Base-by-base conservation (phyloP, 768 basidiomycete species). In the Boletus reticulatus region DNA sequence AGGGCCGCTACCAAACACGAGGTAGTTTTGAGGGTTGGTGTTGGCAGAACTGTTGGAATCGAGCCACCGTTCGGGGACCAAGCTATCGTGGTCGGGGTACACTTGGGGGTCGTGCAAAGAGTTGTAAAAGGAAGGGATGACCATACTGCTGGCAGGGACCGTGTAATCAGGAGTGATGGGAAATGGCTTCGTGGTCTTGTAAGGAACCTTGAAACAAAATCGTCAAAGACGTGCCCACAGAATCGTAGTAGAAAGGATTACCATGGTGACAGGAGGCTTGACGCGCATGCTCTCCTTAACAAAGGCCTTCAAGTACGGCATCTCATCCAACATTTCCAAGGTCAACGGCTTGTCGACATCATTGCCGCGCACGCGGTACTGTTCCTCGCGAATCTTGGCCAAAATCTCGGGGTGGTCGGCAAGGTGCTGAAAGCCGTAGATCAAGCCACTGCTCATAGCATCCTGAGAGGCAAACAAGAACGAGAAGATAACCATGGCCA, bases 401-500 rank as follows among this genome's bases (percentile, higher is more conserved):
- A 96, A 74, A 51, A 97, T 76, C 24, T 94, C 89, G 1, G 96
- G 96, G 69, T 92, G 80, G 72, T 98, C 97, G 43, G 91, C 92
- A 37, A 97, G 80, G 72, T 95, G 92, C 74, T 99, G 97, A 84
- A 98, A 97, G 38, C 85, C 89, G 72, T 92, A 98, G 66, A 97
- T 94, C 64, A 98, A 76, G 48, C 94, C 95, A 57, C 91, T 94
- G 70, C 92, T 92, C 97, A 99, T 98, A 46, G 97, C 97, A 69
- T 99, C 97, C 77, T 97, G 93, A 24, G 87, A 89, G 3, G 93
- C 97, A 66, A 98, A 98, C 51, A 99, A 77, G 86, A 98, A 98
- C 12, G 92, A 94, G 68, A 99, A 87, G 39, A 99, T 74, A 66
- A 97, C 95, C 87, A 97, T 91, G 29, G 92, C 94, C 84, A 98